Percentiles rank a stretch among this genome's conserved stretches.
These are phyloP conservation scores for Taiwanofungus camphoratus DNA, from an alignment of 1,284 basidiomycete species.

Conservation along the genomic window DNA sequence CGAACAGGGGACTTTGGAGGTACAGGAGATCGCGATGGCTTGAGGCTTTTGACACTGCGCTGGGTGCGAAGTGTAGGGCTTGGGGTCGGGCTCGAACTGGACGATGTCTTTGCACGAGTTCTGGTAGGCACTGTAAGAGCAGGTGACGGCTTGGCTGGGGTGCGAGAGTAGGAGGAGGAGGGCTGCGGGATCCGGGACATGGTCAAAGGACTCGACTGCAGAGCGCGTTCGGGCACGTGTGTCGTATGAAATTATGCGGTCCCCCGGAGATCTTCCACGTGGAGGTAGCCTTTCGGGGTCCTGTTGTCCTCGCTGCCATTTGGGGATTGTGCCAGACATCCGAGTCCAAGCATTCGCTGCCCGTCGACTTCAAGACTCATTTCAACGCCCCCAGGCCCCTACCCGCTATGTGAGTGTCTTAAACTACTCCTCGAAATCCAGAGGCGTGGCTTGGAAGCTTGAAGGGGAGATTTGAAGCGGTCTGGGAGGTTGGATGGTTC, in stretches of 20 bases:
- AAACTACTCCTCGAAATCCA: conserved; percentile 9
- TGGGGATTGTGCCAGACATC: conserved; percentile 11
- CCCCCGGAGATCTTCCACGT: conserved; percentile 11
- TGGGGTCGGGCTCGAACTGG: conserved; percentile 9
- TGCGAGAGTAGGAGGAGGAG: conserved; percentile 36
- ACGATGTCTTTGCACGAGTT: conserved; percentile 13
- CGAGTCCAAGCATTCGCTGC: conserved; percentile 20
- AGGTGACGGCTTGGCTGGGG: conserved; percentile 20
- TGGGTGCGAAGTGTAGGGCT: conserved; percentile 20
- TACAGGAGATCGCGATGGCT: conserved; percentile 6
- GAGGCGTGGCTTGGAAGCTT: conserved; percentile 7
- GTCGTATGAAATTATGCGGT: conserved; percentile 10
- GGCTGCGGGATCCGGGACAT: conserved; percentile 50
- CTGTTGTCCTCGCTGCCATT: conserved; percentile 2
- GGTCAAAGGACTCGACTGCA: background rate
- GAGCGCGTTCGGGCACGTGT: conserved; percentile 9
- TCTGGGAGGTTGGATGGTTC: conserved; percentile 26
- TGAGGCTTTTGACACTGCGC: conserved; percentile 15
- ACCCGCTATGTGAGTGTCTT: conserved; percentile 28
- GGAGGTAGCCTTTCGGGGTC: conserved; percentile 9
- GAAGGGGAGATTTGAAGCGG: conserved; percentile 10
- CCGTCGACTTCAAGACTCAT: conserved; percentile 30
- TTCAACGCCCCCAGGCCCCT: conserved; percentile 24
- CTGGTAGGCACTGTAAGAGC: conserved; percentile 15
- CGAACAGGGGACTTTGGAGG: conserved; percentile 17